Conservation (phyloP, 2,329 filamentous ascomycete genomes). For the Venturia carpophila region DNA sequence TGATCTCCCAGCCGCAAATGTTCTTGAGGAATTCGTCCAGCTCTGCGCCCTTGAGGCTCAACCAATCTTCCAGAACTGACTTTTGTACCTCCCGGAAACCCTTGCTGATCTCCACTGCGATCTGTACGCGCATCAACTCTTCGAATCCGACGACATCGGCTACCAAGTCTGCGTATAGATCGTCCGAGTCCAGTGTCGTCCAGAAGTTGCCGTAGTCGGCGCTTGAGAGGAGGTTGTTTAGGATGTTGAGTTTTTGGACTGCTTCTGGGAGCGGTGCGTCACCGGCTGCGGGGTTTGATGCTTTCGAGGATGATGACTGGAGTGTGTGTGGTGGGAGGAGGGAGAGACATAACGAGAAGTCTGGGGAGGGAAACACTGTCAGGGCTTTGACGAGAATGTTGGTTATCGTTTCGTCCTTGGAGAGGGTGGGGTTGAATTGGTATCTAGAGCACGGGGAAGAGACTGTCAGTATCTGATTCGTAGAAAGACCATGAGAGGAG, state of each 20-base stretch:
- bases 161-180: constrained; percentile 89
- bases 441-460: constrained; percentile 53
- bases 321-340: constrained; percentile 82
- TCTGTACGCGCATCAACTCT: constrained; percentile 82
- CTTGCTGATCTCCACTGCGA: constrained; percentile 79
- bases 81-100: constrained; percentile 67
- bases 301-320: constrained; percentile 48
- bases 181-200: constrained; percentile 84
- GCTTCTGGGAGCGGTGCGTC: constrained; percentile 74
- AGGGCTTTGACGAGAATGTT: constrained; percentile 98
- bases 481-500: not conserved
- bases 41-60: constrained; percentile 39
- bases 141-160: constrained; percentile 94
- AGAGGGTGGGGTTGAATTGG: constrained; percentile 98
- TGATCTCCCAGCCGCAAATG: constrained; percentile 73
- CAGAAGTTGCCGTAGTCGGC: constrained; percentile 91
- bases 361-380: constrained; percentile 91
- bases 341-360: constrained; percentile 90
- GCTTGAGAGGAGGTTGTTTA: constrained; percentile 81
- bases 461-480: constrained; percentile 17
- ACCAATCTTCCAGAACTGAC: constrained; percentile 41
- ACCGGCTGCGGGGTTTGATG: constrained; percentile 46
- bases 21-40: constrained; percentile 44
- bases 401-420: constrained; percentile 94
- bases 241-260: constrained; percentile 73